Evolutionary conservation across 1,284 basidiomycete species (phyloP).

Genomic region (Ganoderma lucidum): DNA sequence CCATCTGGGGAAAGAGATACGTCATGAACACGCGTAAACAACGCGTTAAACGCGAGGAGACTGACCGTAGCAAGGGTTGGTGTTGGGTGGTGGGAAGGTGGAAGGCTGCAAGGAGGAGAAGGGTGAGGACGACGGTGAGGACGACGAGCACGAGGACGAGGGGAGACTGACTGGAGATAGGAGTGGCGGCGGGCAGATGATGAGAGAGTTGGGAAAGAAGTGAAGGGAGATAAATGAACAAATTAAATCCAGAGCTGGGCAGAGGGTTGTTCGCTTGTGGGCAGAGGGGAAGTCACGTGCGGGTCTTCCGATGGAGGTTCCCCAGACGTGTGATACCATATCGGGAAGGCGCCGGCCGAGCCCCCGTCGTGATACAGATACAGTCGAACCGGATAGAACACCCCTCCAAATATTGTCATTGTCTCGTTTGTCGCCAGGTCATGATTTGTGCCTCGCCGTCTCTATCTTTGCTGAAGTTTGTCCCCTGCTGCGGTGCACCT

Average conservation of each 20-base stretch:
- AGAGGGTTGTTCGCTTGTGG: slow-evolving; percentile 51
- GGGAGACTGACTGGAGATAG: slow-evolving; percentile 42
- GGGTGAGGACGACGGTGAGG: slow-evolving; percentile 46
- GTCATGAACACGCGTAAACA: slow-evolving; percentile 36
- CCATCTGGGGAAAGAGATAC: slow-evolving; percentile 60
- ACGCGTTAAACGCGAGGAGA: slow-evolving; percentile 40
- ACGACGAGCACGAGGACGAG: slow-evolving; percentile 42
- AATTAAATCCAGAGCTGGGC: slow-evolving; percentile 60
- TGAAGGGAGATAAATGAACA: slow-evolving; percentile 52
- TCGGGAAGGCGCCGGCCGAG: slow-evolving; percentile 29
- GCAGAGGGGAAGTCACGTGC: slow-evolving; percentile 45
- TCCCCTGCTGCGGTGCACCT: not conserved
- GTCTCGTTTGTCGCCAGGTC: slow-evolving; percentile 13
- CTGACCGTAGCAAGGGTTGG: slow-evolving; percentile 44
- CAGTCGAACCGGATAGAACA: not conserved
- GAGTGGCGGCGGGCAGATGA: slow-evolving; percentile 44
- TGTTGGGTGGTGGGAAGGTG: slow-evolving; percentile 32
- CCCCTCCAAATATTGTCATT: slow-evolving; percentile 10
- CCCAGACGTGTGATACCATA: slow-evolving; percentile 28
- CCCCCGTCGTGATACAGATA: slow-evolving; percentile 13
- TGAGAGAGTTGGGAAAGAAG: slow-evolving; percentile 54
- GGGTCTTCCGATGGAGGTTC: slow-evolving; percentile 34
- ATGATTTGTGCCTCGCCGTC: slow-evolving; percentile 1
- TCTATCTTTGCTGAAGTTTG: not conserved
- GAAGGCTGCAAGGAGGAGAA: slow-evolving; percentile 32